Evolutionary conservation across 805 yeast species (phyloP).

Genomic region (Cyberlindnera saturnus): DNA sequence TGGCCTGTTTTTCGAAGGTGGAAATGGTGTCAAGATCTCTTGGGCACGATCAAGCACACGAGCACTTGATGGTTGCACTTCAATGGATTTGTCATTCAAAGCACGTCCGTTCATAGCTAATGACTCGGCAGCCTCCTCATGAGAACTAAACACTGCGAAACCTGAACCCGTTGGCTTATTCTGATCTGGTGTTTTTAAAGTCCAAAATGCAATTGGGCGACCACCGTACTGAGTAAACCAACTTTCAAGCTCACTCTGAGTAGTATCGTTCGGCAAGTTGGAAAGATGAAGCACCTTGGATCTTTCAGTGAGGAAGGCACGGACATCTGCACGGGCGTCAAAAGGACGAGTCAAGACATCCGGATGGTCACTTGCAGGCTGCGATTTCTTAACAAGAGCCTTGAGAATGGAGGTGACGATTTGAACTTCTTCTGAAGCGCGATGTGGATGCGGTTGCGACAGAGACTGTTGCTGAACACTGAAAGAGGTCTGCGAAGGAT

Average conservation of each 20-base stretch:
- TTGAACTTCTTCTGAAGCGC: constrained; percentile 41
- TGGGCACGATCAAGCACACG: constrained; percentile 75
- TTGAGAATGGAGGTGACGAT: constrained; percentile 39
- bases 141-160: constrained; percentile 77
- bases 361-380: constrained; percentile 41
- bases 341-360: constrained; percentile 65
- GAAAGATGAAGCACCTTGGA: constrained; percentile 74
- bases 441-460: constrained; percentile 24
- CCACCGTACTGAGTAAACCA: constrained; percentile 90
- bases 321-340: constrained; percentile 69
- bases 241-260: constrained; percentile 83
- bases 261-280: constrained; percentile 80
- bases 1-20: constrained; percentile 79
- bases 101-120: constrained; percentile 74
- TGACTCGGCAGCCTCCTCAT: constrained; percentile 80
- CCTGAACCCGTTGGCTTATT: constrained; percentile 57
- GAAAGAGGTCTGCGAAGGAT: constrained; percentile 8
- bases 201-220: constrained; percentile 86
- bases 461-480: constrained; percentile 10
- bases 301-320: constrained; percentile 60
- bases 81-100: constrained; percentile 67
- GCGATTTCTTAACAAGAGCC: constrained; percentile 42
- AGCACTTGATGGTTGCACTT: constrained; percentile 82
- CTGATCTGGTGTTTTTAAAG: constrained; percentile 58
- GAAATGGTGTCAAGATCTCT: constrained; percentile 78